phyloP scores from a whole-genome alignment of 441 rosid species.

The Adansonia grandidieri region DNA sequence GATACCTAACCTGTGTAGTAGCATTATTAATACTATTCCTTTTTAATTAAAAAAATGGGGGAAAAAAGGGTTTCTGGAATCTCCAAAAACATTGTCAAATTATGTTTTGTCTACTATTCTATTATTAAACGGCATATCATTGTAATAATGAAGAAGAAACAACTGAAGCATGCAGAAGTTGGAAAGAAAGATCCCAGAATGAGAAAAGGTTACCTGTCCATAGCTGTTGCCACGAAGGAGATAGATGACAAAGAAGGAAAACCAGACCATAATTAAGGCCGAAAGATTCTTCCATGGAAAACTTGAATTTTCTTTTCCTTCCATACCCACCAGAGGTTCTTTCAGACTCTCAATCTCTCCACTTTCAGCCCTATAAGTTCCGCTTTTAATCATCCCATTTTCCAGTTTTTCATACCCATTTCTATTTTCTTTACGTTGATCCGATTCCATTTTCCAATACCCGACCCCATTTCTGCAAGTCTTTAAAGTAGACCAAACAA shows the following conservation, averaged over 20 bases:
- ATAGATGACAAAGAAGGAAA: conserved; percentile 65
- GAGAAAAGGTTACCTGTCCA: conserved; percentile 54
- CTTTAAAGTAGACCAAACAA: conserved; percentile 80
- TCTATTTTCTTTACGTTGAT: conserved; percentile 33
- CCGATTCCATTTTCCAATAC: conserved; percentile 71
- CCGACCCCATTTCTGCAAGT: conserved; percentile 66
- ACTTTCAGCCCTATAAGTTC: conserved; percentile 13
- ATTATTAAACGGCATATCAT: neutral
- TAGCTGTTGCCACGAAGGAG: conserved; percentile 71
- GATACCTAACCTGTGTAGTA: neutral
- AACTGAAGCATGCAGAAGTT: neutral
- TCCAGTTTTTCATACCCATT: conserved; percentile 42
- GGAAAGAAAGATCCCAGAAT: neutral
- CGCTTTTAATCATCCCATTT: conserved; percentile 33
- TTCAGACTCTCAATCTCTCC: conserved; percentile 34
- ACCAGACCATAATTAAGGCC: conserved; percentile 67
- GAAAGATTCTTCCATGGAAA: conserved; percentile 78
- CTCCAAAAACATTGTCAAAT: too few relatives aligned
- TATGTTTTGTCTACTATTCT: neutral
- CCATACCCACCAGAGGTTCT: conserved; percentile 50
- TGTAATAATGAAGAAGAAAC: neutral
- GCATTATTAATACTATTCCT: too few relatives aligned
- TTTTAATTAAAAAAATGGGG: too few relatives aligned
- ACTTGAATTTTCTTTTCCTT: conserved; percentile 29
- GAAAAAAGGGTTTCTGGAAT: too few relatives aligned